These are phyloP conservation scores for Gilbertella persicaria DNA, from an alignment of 371 early-diverging fungal genomes.

Conservation along the genomic window DNA sequence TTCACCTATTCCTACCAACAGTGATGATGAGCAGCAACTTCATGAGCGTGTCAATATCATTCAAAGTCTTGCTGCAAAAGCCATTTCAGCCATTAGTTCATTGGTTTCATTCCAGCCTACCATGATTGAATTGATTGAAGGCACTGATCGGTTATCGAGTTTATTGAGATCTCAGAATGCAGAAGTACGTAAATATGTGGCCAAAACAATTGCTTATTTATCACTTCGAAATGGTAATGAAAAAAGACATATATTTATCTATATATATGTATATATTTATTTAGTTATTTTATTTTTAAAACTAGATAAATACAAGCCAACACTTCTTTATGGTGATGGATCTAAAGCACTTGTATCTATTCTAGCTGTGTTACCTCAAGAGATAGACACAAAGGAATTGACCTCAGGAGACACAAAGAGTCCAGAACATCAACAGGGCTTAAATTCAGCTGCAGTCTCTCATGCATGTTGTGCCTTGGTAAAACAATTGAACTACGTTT, in stretches of 20 bases:
- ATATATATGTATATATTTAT: neutral
- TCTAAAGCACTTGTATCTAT: slow-evolving; percentile 48
- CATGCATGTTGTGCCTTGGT: slow-evolving; percentile 62
- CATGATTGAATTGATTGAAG: slow-evolving; percentile 40
- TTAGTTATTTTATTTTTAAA: neutral
- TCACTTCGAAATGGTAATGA: slow-evolving; percentile 56
- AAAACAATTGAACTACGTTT: too few relatives aligned
- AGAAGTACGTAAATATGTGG: slow-evolving; percentile 56
- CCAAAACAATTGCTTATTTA: slow-evolving; percentile 61
- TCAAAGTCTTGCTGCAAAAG: slow-evolving; percentile 46
- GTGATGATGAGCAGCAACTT: slow-evolving; percentile 24
- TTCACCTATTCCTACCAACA: neutral
- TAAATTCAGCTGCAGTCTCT: slow-evolving; percentile 46
- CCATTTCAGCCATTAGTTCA: slow-evolving; percentile 48
- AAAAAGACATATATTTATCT: neutral
- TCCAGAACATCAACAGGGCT: neutral
- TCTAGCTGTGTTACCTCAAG: slow-evolving; percentile 29
- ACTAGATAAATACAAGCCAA: slow-evolving; percentile 56
- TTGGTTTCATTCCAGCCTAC: slow-evolving; percentile 31
- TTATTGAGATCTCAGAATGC: slow-evolving; percentile 35
- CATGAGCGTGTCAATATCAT: slow-evolving; percentile 31
- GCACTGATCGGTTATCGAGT: slow-evolving; percentile 30
- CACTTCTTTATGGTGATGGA: slow-evolving; percentile 50
- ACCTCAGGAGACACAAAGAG: neutral
- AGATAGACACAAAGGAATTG: too few relatives aligned